phyloP scores from a whole-genome alignment of 1,139 yeast species.

The Hansenula sp. region DNA sequence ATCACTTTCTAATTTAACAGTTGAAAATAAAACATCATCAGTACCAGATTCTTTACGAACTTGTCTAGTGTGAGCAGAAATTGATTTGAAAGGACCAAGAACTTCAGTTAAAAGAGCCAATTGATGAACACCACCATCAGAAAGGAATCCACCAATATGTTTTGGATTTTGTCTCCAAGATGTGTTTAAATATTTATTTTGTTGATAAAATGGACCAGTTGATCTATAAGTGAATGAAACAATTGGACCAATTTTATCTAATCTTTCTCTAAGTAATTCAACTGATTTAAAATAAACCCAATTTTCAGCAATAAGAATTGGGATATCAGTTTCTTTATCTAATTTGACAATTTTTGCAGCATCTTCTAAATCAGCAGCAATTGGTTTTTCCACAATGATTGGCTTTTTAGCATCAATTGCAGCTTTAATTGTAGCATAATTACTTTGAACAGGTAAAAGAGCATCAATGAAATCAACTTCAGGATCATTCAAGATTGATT shows the following conservation, averaged over 20 bases:
- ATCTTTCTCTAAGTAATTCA: slow-evolving; percentile 43
- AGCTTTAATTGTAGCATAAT: slow-evolving; percentile 56
- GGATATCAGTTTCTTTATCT: slow-evolving; percentile 53
- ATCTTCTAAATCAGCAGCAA: slow-evolving; percentile 78
- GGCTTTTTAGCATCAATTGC: slow-evolving; percentile 71
- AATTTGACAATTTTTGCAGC: slow-evolving; percentile 74
- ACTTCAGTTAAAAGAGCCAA: slow-evolving; percentile 79
- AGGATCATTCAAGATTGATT: slow-evolving; percentile 58
- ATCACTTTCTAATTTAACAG: slow-evolving; percentile 51
- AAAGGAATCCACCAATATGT: slow-evolving; percentile 85
- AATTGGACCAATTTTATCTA: slow-evolving; percentile 71
- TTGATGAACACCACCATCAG: slow-evolving; percentile 97
- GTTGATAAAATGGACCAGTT: slow-evolving; percentile 71
- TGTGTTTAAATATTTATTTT: slow-evolving; percentile 63
- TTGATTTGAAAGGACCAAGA: slow-evolving; percentile 66
- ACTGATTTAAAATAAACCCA: slow-evolving; percentile 70
- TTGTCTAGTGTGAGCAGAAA: slow-evolving; percentile 73
- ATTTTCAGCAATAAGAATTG: slow-evolving; percentile 78
- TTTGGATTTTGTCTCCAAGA: slow-evolving; percentile 87
- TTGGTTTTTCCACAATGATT: slow-evolving; percentile 80
- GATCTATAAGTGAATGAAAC: slow-evolving; percentile 74
- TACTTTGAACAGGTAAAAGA: slow-evolving; percentile 79
- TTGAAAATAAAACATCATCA: slow-evolving; percentile 73
- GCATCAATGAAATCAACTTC: slow-evolving; percentile 76
- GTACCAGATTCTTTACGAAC: slow-evolving; percentile 72